These are phyloP conservation scores for Eimeria maxima DNA, from an alignment of 169 alveolate genomes.

Conservation along the genomic window DNA sequence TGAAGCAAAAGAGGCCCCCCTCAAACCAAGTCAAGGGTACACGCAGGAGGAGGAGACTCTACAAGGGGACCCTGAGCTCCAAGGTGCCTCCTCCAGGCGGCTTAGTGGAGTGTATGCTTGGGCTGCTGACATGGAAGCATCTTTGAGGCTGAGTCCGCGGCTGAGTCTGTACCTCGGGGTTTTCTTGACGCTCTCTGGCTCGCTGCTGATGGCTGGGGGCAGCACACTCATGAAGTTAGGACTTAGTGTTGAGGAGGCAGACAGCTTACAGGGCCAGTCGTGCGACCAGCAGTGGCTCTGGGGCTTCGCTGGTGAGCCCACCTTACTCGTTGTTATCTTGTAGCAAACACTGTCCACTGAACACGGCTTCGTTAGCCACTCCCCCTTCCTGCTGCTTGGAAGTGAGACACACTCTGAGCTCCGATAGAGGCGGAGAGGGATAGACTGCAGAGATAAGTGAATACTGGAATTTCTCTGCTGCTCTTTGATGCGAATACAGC, in stretches of 20 bases:
- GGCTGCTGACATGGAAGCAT: conserved; percentile 26
- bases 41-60: neutral
- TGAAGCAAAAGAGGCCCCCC: neutral
- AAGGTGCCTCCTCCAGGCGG: neutral
- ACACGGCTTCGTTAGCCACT: too few species aligned
- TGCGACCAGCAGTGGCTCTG: conserved; percentile 90
- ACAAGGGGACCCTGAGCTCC: neutral
- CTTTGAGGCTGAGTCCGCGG: conserved; percentile 81
- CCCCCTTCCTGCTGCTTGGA: too few species aligned
- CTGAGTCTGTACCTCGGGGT: conserved; percentile 88
- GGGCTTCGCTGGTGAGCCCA: conserved; percentile 86
- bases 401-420: too few species aligned
- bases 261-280: conserved; percentile 82
- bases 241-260: conserved; percentile 85
- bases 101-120: conserved; percentile 9
- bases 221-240: conserved; percentile 91
- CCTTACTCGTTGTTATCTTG: too few species aligned
- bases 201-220: conserved; percentile 92
- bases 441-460: neutral
- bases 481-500: conserved; percentile 61
- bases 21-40: neutral
- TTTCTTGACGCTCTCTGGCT: conserved; percentile 89
- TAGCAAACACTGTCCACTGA: neutral
- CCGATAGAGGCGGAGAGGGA: neutral
- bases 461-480: neutral